Base-by-base conservation (phyloP, 768 basidiomycete species). In the Phlegmacium glaucopus region DNA sequence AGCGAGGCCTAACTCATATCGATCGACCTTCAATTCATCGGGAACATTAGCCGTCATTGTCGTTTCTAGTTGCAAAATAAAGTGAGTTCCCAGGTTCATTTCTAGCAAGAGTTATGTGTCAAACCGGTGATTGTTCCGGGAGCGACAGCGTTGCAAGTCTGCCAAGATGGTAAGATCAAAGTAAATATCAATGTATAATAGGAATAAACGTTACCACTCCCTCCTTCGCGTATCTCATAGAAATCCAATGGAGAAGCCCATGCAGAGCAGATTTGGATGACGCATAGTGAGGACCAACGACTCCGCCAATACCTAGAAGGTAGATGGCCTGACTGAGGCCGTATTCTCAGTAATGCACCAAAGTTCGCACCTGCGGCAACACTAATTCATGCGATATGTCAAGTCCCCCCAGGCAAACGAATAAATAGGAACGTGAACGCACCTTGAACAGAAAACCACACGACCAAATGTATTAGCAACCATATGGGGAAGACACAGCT, bases 251-350 rank as follows among this genome's bases (percentile, higher is more conserved):
- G 30, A 79, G 60, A 5, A 79, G 63, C 0, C 79, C 79, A 50
- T 79, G 77, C 49, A 79, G 52, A 2, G 77, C 79, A 2, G 77
- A 71, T 49, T 80, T 80, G 0, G 78, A 78, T 0, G 76, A 78
- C 6, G 79, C 76, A 45, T 80, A 79, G 47, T 80, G 79, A 0
- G 79, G 78, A 0, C 79, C 79, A 37, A 80, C 65, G 1, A 79
- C 74, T 1, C 79, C 79, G 10, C 78, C 79, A 18, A 69, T 75
- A 2, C 72, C 76, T 63, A 30, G 1, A n/a, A 34, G 9, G n/a
- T 45, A 34, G 37, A 26, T 27, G 40, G 17, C 10, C 16, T 13
- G 6, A 66, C 34, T 4, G 4, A 39, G 28, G 12, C 4, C 12
- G n/a, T n/a, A 18, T 17, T 6, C 2, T 6, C 12, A n/a, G 5